Evolutionary conservation across 768 basidiomycete species (phyloP).

Genomic region (Leccinum imitatum): DNA sequence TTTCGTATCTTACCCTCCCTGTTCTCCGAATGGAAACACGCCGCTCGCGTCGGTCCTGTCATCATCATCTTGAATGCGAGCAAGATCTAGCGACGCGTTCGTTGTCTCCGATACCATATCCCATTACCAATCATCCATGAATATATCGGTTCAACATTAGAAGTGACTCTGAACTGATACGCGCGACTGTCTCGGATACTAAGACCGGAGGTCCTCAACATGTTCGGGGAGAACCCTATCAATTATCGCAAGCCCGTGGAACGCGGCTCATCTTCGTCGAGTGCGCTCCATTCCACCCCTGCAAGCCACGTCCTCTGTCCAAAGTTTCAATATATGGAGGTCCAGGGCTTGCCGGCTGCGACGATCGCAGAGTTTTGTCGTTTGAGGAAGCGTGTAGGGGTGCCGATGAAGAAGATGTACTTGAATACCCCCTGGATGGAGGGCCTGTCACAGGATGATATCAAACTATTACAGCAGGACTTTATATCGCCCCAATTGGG

Average conservation of each 20-base stretch:
- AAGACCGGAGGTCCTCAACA: conserved; percentile 40
- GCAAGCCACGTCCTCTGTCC: conserved; percentile 40
- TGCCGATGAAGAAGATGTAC: conserved; percentile 53
- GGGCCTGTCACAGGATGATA: conserved; percentile 19
- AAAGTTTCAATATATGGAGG: conserved; percentile 46
- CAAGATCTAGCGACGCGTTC: background rate
- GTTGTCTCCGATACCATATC: background rate
- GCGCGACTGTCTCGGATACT: conserved; percentile 46
- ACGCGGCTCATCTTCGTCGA: conserved; percentile 1
- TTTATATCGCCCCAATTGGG: conserved; percentile 35
- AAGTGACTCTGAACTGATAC: conserved; percentile 31
- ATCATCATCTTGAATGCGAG: background rate
- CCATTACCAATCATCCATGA: too few species aligned
- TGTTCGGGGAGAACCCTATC: conserved; percentile 23
- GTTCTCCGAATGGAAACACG: background rate
- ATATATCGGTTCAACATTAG: too few species aligned
- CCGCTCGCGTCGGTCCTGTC: too few species aligned
- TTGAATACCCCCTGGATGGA: conserved; percentile 35
- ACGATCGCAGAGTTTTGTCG: conserved; percentile 37
- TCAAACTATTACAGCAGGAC: conserved; percentile 30
- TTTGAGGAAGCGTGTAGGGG: conserved; percentile 37
- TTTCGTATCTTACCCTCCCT: too few species aligned
- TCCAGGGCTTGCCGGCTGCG: conserved; percentile 36
- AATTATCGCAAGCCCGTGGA: conserved; percentile 18
- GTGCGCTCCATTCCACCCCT: background rate